Base-by-base conservation (phyloP, 805 yeast species). In the Nakazawaea peltata region DNA sequence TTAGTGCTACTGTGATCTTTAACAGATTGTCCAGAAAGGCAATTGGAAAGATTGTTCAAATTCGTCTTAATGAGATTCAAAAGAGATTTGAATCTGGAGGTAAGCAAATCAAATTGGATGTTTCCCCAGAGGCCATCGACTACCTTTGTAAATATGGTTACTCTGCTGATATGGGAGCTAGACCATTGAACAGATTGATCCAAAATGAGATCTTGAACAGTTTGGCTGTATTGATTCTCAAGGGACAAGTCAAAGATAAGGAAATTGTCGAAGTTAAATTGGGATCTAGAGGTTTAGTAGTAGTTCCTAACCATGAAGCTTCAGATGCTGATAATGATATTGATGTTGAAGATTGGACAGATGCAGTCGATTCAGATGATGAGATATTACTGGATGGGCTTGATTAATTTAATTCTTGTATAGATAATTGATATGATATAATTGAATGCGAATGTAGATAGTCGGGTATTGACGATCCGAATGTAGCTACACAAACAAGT, bases 161-260 rank as follows among this genome's bases (percentile, higher is more conserved):
- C 63, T 85, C 95, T 18, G 71, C 80, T 39, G 95, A 90, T 57
- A 67, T 92, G 57, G 98, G 98, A 63, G 98, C 98, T 5, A 74
- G 98, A 57, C 98, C 98, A 40, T 72, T 92, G 63, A 83, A 83
- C 66, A 77, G 97, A 50, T 71, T 92, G 49, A 90, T 92, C 46
- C 97, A 92, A 59, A 72, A 70, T 43, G 92, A 87, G 56, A 71
- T 92, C 14, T 75, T 92, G 56, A 92, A 92, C 63, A 77, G 70
- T 51, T 66, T 92, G 60, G 98, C 98, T 0, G 71, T 92, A n/a
- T 71, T 85, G 60, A 73, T 92, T 33, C 70, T 92, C 47, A 80
- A 77, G 55, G 94, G 94, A 10, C 94, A 88, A 56, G 74, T 92
- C 41, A 69, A 65, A 51, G 97, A 92, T 53, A 86, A 87, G 58